phyloP scores from a whole-genome alignment of 768 basidiomycete genomes.

The Suillus variegatus region DNA sequence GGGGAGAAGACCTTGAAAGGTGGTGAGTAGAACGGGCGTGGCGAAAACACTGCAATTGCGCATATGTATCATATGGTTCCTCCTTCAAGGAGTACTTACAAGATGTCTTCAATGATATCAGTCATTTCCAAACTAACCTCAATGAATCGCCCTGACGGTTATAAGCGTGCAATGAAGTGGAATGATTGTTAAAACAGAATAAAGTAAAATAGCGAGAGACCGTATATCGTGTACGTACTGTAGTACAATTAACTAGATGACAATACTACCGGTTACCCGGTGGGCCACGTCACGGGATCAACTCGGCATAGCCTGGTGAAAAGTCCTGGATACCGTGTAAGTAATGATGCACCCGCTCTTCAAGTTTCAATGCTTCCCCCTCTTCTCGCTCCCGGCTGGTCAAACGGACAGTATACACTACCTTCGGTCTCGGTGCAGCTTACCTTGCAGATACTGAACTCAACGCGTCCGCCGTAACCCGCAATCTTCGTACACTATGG shows the following conservation, averaged over 20 bases:
- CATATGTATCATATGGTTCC: neutral
- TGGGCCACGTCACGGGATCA: conserved; percentile 3
- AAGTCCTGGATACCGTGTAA: no score
- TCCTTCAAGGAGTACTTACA: neutral
- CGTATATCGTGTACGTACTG: neutral
- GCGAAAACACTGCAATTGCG: neutral
- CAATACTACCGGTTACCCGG: neutral
- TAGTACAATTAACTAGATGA: neutral
- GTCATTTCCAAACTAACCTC: neutral
- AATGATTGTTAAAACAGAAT: neutral
- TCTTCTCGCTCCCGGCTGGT: conserved; percentile 8
- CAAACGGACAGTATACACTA: conserved; percentile 25
- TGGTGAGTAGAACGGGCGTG: neutral
- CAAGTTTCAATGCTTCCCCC: neutral
- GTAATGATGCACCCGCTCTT: neutral
- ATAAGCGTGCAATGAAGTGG: neutral
- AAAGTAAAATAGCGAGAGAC: neutral
- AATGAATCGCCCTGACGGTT: neutral
- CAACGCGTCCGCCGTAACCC: conserved; percentile 48
- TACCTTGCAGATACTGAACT: conserved; percentile 44
- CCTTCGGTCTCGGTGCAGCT: conserved; percentile 29
- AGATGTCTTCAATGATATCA: neutral
- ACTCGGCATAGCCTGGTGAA: neutral
- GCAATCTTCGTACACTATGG: conserved; percentile 52
- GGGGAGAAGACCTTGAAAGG: conserved; percentile 21